A percentile compares a stretch with the other conserved stretches of the same genome.
These are phyloP conservation scores for Dioscorea alata DNA, from an alignment of 106 monocot species.

Conservation along the genomic window DNA sequence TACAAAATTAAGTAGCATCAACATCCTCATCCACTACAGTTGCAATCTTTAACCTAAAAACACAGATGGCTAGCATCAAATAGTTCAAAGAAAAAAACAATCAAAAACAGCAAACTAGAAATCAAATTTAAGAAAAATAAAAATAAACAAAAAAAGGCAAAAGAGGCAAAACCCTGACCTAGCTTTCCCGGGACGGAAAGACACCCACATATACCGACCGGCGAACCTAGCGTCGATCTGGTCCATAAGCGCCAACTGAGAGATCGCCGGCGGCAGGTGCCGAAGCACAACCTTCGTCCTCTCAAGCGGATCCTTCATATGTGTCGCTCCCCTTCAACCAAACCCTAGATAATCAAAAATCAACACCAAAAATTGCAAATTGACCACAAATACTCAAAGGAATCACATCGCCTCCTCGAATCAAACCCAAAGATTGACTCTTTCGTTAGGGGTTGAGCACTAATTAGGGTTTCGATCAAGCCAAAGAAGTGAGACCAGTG, in stretches of 20 bases:
- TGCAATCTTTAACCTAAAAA: too few species aligned
- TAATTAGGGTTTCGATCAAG: background rate
- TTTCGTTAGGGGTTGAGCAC: background rate
- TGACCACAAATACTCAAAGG: background rate
- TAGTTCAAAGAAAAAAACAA: too few species aligned
- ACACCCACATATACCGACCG: slow-evolving; percentile 70
- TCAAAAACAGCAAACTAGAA: too few species aligned
- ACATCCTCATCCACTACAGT: too few species aligned
- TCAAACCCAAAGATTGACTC: too few species aligned
- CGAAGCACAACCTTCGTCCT: slow-evolving; percentile 91
- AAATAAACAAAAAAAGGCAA: background rate
- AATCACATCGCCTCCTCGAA: background rate
- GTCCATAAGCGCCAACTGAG: slow-evolving; percentile 64
- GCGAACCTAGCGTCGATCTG: slow-evolving; percentile 77
- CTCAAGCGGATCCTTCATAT: slow-evolving; percentile 72
- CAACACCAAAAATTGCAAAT: background rate
- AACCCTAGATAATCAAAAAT: background rate
- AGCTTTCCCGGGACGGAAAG: slow-evolving; percentile 67
- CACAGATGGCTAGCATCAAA: too few species aligned
- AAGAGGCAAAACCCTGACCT: slow-evolving; percentile 26
- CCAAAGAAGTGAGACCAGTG: too few species aligned
- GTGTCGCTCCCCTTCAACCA: slow-evolving; percentile 1
- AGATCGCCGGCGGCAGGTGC: slow-evolving; percentile 76
- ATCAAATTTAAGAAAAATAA: too few species aligned
- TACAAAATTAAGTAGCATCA: too few species aligned